phyloP scores from a whole-genome alignment of 1,284 basidiomycete genomes.

The Tranzscheliella williamsii region DNA sequence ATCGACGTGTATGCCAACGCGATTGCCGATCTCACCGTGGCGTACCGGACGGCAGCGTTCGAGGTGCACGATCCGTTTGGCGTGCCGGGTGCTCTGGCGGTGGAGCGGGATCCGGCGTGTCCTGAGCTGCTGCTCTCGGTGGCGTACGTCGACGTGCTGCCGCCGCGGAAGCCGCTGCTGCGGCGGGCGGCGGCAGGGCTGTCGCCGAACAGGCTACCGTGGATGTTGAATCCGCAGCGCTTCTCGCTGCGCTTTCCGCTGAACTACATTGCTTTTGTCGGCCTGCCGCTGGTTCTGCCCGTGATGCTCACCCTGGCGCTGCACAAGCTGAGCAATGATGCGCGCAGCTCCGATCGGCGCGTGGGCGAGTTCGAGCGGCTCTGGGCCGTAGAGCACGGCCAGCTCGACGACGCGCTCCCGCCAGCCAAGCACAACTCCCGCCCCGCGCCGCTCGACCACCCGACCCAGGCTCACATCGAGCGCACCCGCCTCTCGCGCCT shows the following conservation, averaged over 20 bases:
- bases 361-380: conserved; percentile 16
- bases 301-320: conserved; percentile 35
- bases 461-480: conserved; percentile 3
- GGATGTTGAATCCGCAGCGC: conserved; percentile 41
- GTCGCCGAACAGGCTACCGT: conserved; percentile 23
- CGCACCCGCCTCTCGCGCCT: conserved; percentile 5
- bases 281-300: conserved; percentile 38
- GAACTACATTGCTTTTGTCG: conserved; percentile 39
- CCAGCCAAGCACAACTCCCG: neutral
- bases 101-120: conserved; percentile 18
- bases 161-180: neutral
- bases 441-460: conserved; percentile 2
- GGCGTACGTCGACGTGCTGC: neutral
- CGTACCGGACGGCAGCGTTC: conserved; percentile 46
- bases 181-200: neutral
- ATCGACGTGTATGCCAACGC: conserved; percentile 83
- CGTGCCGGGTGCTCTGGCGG: conserved; percentile 1
- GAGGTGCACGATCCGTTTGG: conserved; percentile 35
- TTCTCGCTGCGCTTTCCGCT: conserved; percentile 40
- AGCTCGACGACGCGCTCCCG: neutral
- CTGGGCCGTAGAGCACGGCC: conserved; percentile 29
- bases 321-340: conserved; percentile 13
- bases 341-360: conserved; percentile 6
- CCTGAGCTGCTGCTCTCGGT: conserved; percentile 9
- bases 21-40: conserved; percentile 57